Conservation (phyloP, 441 rosid genomes). For the Theobroma grandiflorum region DNA sequence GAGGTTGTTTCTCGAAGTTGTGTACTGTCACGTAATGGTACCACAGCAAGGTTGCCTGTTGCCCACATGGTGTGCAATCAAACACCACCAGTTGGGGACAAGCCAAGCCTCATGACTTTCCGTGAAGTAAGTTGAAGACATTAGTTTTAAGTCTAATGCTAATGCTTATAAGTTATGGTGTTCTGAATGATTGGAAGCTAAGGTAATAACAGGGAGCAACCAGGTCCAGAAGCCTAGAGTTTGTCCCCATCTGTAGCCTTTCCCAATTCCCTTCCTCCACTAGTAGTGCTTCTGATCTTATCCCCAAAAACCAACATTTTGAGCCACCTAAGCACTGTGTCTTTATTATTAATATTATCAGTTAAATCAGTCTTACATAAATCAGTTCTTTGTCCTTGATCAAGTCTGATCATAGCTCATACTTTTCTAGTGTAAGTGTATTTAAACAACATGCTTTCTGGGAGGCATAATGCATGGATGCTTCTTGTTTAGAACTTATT, state of each 20-base stretch:
- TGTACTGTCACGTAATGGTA: conserved; percentile 73
- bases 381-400: conserved; percentile 7
- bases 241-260: not conserved
- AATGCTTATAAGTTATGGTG: not conserved
- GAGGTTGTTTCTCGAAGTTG: conserved; percentile 87
- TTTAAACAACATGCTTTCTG: not conserved
- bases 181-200: conserved; percentile 24
- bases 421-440: not conserved
- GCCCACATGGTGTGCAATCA: conserved; percentile 99
- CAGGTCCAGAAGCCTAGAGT: conserved; percentile 16
- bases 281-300: conserved; percentile 5
- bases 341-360: not conserved
- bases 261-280: not conserved
- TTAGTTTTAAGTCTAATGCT: conserved; percentile 1
- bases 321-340: not conserved
- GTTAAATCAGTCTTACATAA: not conserved
- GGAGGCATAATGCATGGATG: not conserved
- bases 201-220: not conserved
- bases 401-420: not conserved
- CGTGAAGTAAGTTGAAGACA: conserved; percentile 63
- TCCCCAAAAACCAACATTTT: not conserved
- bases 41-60: conserved; percentile 76
- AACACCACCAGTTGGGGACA: conserved; percentile 93
- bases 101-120: conserved; percentile 98
- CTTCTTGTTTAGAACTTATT: not conserved